Conservation (phyloP, 2,329 filamentous ascomycete genomes). For the Diaporthe humulicola region DNA sequence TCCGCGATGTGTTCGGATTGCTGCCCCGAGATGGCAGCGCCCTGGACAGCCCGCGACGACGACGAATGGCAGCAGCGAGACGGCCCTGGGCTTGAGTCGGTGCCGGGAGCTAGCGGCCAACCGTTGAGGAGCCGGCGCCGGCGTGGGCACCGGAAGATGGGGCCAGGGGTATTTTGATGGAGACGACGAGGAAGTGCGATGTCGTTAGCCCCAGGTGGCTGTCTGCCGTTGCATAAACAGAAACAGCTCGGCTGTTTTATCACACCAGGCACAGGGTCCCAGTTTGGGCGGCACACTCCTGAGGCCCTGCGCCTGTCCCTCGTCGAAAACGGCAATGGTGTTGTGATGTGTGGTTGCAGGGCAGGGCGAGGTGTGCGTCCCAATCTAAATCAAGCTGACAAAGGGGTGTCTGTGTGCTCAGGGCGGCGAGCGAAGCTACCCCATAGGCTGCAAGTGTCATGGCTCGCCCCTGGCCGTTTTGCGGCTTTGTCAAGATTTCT, state of each 20-base stretch:
- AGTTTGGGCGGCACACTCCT: constrained; percentile 24
- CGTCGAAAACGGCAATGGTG: constrained; percentile 27
- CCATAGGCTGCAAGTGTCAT: constrained; percentile 23
- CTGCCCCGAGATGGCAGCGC: constrained; percentile 32
- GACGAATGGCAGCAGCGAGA: constrained; percentile 23
- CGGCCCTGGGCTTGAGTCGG: not conserved
- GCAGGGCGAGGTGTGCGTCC: constrained; percentile 30
- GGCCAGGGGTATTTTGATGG: not conserved
- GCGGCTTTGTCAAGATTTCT: constrained; percentile 7
- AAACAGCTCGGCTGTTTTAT: constrained; percentile 31
- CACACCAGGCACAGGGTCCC: constrained; percentile 31
- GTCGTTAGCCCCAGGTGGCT: constrained; percentile 9
- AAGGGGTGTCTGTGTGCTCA: constrained; percentile 28
- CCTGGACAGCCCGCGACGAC: constrained; percentile 3
- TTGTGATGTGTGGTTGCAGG: constrained; percentile 36
- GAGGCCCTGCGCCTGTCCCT: constrained; percentile 19
- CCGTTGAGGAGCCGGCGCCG: constrained; percentile 25
- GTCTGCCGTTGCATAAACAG: constrained; percentile 23
- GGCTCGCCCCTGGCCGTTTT: constrained; percentile 21
- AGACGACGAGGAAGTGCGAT: not conserved
- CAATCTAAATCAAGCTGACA: constrained; percentile 32
- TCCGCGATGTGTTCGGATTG: constrained; percentile 24
- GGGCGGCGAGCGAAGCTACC: constrained; percentile 6
- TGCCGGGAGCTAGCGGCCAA: constrained; percentile 21
- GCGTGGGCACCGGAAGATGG: constrained; percentile 11